Base-by-base conservation (phyloP, 176 grass and related monocot genomes). In the Tuctoria greenei region DNA sequence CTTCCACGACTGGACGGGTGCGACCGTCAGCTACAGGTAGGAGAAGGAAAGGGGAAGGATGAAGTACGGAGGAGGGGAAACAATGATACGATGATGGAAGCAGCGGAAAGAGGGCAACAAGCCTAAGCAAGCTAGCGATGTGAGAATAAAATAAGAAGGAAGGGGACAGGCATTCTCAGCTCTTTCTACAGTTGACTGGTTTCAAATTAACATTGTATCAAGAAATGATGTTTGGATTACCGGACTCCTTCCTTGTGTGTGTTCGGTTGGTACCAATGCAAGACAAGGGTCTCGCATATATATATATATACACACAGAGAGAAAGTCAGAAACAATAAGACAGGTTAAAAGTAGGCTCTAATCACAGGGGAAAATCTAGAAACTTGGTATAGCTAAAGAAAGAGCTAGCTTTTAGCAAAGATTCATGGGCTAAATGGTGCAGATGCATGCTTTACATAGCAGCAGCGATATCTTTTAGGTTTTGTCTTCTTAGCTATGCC, bases 181-280 rank as follows among this genome's bases (percentile, higher is more conserved):
- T n/a, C n/a, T n/a, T 71, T 62, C 76, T 86, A 84, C 79, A 90
- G 55, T 94, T 98, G 95, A 94, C 91, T 82, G 73, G 66, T 66
- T 71, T 84, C 67, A 43, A 80, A n/a, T n/a, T n/a, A n/a, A 89
- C 87, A 81, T 37, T 84, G 77, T 66, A 77, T 41, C 73, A 72
- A 8, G 59, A 58, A 38, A 51, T 72, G 67, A 66, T 67, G 73
- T 59, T 55, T n/a, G 35, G 18, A 66, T 60, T 24, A 61, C 39
- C 65, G 41, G 73, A 87, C 61, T 71, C 67, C 23, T 64, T 78
- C 79, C 67, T 72, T 73, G 73, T 49, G 73, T n/a, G n/a, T n/a
- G n/a, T n/a, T n/a, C 24, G 57, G 39, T 60, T 34, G 13, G 41
- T 64, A 41, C 8, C 66, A 72, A n/a, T n/a, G n/a, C n/a, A n/a